Base-by-base conservation (phyloP, 139 green algal species). In the Mesotaenium endlicherianum region DNA sequence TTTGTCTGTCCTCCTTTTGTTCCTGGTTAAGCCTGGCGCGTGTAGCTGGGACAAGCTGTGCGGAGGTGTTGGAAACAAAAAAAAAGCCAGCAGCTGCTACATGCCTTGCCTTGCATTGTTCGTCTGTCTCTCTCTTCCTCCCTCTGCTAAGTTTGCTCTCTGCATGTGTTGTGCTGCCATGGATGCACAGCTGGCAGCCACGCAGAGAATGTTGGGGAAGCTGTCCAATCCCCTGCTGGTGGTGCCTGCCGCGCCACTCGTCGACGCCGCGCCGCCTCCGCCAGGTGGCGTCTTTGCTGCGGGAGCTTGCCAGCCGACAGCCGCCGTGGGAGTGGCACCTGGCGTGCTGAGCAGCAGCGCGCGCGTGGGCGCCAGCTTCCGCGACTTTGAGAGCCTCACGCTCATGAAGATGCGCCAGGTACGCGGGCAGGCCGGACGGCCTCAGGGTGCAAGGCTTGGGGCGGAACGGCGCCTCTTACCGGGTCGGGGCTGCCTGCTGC, bases 401-500 rank as follows among this genome's bases (percentile, higher is more conserved):
- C 57, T 82, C 17, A 82, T 82, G 75, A 50, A 47, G 26, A 82
- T 82, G 75, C 43, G 70, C 64, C 70, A 79, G 70, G 70, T 79
- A 26, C 20, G 53, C n/a, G n/a, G n/a, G n/a, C n/a, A n/a, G n/a
- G n/a, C n/a, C n/a, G n/a, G n/a, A n/a, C n/a, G n/a, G n/a, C n/a
- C n/a, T n/a, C n/a, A n/a, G n/a, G n/a, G n/a, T n/a, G n/a, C n/a
- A n/a, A n/a, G n/a, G n/a, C n/a, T n/a, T n/a, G n/a, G n/a, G n/a
- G n/a, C n/a, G n/a, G n/a, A n/a, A n/a, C n/a, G n/a, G n/a, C n/a
- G n/a, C n/a, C n/a, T n/a, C n/a, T n/a, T n/a, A n/a, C n/a, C n/a
- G n/a, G n/a, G n/a, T n/a, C n/a, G n/a, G n/a, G n/a, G n/a, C n/a
- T n/a, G n/a, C n/a, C n/a, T n/a, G n/a, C n/a, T n/a, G n/a, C n/a